Evolutionary conservation across 192 early-diverging fungal genomes (phyloP), one percentile per base, ranked within the genome.

Genomic region (Gamsiella multidivaricata): DNA sequence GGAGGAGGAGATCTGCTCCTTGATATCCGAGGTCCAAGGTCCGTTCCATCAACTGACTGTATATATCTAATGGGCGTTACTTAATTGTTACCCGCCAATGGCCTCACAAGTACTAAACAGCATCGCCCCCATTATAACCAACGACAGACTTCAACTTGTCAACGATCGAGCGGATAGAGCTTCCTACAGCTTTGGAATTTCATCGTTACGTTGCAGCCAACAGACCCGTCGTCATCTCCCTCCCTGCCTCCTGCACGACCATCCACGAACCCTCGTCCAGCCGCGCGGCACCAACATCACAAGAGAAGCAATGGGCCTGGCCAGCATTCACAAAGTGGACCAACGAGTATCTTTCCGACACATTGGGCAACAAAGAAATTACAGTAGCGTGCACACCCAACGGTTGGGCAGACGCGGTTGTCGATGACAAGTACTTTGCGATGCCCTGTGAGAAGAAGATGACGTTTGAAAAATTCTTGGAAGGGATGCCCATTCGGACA

Each of bases 341-440:
- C 5, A 82, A 86, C 49, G 78, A 78, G 2, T 86, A 86, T 52
- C 54, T 86, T 7, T 25, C 68, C 15, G 32, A 56, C 10, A 69
- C 60, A 9, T 52, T 86, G 28, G 80, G 67, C 22, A 32, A 69
- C 1, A 55, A 71, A 15, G 41, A 67, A 10, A 67, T 86, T 20
- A 86, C 85, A 11, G 85, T 86, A 0, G 82, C 85, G 14, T 64
- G 84, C 57, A 83, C 71, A 50, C 59, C 61, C 12, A 69, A 58
- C 22, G 78, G 85, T n/a, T 79, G 78, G 54, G 82, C 85, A 15
- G 85, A 86, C 56, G 82, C 85, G 10, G 80, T 86, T 2, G 83
- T 80, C 0, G 41, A 70, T 3, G 78, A 86, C 41, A 61, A 79
- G 41, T 86, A 86, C 54, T 86, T 86, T 79, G 80, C 67, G 1